Evolutionary conservation across 2,329 filamentous ascomycete species (phyloP).

Genomic region (Aureobasidium zeae): DNA sequence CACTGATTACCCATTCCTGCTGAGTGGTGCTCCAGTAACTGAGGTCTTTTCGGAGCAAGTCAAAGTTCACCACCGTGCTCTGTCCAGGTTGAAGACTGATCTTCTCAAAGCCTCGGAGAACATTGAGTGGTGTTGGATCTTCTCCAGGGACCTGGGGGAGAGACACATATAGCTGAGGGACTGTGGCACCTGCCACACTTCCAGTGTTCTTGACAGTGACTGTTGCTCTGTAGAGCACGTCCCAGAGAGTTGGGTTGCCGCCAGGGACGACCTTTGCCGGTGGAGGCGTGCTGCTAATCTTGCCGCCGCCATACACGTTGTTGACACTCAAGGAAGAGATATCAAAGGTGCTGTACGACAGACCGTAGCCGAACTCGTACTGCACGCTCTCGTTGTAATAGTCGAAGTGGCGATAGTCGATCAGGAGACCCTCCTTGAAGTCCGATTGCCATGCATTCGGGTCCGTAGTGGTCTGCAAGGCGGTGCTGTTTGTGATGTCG

Average conservation of each 20-base stretch:
- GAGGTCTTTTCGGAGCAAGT: constrained; percentile 32
- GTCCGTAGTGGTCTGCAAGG: constrained; percentile 26
- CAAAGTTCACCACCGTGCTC: constrained; percentile 25
- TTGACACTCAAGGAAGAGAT: constrained; percentile 45
- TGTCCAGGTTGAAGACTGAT: constrained; percentile 24
- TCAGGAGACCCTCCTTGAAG: constrained; percentile 44
- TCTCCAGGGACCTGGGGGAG: constrained; percentile 46
- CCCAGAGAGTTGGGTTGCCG: constrained; percentile 55
- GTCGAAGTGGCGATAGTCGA: constrained; percentile 48
- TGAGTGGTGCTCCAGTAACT: constrained; percentile 33
- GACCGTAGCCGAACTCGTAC: constrained; percentile 30
- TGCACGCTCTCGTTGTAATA: constrained; percentile 27
- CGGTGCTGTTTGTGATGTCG: constrained; percentile 31
- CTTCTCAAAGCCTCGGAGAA: constrained; percentile 38
- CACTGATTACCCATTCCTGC: constrained; percentile 30
- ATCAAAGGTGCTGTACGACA: constrained; percentile 31
- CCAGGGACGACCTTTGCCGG: constrained; percentile 37
- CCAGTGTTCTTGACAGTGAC: constrained; percentile 64
- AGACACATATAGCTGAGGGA: constrained; percentile 49
- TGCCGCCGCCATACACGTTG: constrained; percentile 20
- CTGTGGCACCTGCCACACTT: constrained; percentile 50
- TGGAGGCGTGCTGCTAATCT: constrained; percentile 42
- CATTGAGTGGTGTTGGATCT: constrained; percentile 44
- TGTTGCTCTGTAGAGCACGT: constrained; percentile 57
- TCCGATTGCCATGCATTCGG: constrained; percentile 38